These are phyloP conservation scores for Buddleja alternifolia DNA, from an alignment of 257 asterid genomes.

Conservation along the genomic window DNA sequence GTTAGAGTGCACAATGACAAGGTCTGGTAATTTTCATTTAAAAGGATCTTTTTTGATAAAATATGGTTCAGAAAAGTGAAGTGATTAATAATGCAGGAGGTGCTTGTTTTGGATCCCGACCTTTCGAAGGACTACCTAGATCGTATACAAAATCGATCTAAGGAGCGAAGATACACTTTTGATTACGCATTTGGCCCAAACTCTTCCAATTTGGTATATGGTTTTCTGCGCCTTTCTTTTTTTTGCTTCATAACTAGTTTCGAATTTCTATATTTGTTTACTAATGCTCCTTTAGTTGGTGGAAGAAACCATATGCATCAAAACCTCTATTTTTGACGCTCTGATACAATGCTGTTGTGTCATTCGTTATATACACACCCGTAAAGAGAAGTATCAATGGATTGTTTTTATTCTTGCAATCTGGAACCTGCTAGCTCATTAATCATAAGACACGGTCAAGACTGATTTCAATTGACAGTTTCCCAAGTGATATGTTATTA, in stretches of 20 bases:
- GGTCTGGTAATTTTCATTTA: constrained; percentile 44
- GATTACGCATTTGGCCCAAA: constrained; percentile 86
- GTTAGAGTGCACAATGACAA: constrained; percentile 76
- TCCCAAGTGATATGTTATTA: constrained; percentile 12
- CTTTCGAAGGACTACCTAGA: constrained; percentile 85
- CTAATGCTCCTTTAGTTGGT: constrained; percentile 21
- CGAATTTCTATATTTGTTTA: constrained; percentile 2
- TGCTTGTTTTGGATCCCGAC: constrained; percentile 91
- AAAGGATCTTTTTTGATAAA: constrained; percentile 12
- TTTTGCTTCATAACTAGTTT: not conserved
- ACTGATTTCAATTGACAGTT: constrained; percentile 18
- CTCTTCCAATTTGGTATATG: constrained; percentile 68
- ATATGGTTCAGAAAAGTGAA: constrained; percentile 27
- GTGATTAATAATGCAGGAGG: constrained; percentile 63
- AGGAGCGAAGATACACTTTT: constrained; percentile 74
- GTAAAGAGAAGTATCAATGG: not conserved
- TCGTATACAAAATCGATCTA: constrained; percentile 78
- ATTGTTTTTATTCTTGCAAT: constrained; percentile 3
- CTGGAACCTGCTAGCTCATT: not conserved
- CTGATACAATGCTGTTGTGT: constrained; percentile 14
- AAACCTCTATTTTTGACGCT: not conserved
- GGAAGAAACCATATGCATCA: not conserved
- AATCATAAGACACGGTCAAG: constrained; percentile 7
- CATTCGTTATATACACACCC: not conserved
- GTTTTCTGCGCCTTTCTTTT: not conserved